These are phyloP conservation scores for Stachybotrys chlorohalonatus DNA, from an alignment of 2,329 filamentous ascomycete genomes.

Conservation along the genomic window DNA sequence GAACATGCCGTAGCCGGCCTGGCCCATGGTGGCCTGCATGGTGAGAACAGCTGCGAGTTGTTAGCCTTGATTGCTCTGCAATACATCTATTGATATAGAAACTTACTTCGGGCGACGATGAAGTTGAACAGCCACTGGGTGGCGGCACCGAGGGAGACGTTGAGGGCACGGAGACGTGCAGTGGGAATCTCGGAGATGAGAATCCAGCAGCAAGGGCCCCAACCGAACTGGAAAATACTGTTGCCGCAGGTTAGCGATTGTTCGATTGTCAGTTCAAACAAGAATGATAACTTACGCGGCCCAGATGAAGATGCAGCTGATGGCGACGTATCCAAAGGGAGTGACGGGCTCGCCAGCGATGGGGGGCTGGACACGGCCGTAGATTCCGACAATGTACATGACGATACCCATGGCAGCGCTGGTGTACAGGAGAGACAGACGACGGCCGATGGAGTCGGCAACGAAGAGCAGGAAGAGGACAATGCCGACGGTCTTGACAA, in stretches of 20 bases:
- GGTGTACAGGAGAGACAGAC: slow-evolving; percentile 53
- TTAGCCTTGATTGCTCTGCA: neutral
- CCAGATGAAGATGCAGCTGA: slow-evolving; percentile 65
- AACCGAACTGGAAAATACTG: slow-evolving; percentile 57
- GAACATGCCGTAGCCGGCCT: slow-evolving; percentile 47
- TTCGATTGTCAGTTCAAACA: neutral
- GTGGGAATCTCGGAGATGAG: slow-evolving; percentile 61
- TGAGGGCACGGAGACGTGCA: slow-evolving; percentile 54
- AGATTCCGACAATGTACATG: slow-evolving; percentile 66
- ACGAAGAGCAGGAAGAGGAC: slow-evolving; percentile 56
- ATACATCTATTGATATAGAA: neutral
- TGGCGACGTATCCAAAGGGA: slow-evolving; percentile 59
- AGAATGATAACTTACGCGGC: slow-evolving; percentile 34
- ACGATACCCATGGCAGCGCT: slow-evolving; percentile 50
- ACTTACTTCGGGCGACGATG: slow-evolving; percentile 50
- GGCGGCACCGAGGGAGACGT: slow-evolving; percentile 58
- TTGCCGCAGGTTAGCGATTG: slow-evolving; percentile 8
- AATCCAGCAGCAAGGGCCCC: slow-evolving; percentile 67
- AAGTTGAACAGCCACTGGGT: slow-evolving; percentile 72
- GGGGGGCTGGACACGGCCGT: slow-evolving; percentile 54
- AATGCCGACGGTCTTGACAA: slow-evolving; percentile 60
- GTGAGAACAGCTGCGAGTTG: slow-evolving; percentile 43
- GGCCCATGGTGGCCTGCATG: slow-evolving; percentile 50
- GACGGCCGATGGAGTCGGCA: slow-evolving; percentile 60
- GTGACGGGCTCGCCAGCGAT: slow-evolving; percentile 38